Evolutionary conservation across 2,329 filamentous ascomycete species (phyloP).

Genomic region (Fusarium acutatum): DNA sequence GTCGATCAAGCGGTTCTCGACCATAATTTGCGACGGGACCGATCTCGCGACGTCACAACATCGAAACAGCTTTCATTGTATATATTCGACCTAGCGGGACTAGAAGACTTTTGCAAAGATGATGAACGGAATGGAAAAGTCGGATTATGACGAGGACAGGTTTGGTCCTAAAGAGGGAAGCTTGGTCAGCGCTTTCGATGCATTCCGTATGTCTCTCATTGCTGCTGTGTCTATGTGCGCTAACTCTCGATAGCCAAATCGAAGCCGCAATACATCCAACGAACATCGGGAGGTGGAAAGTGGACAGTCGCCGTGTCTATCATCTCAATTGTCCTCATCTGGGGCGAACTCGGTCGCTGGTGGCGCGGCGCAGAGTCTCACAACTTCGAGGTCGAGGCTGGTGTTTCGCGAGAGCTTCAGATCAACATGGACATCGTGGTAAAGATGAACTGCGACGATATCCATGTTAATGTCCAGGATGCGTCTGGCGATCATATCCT

Average conservation of each 20-base stretch:
- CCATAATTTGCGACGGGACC: constrained; percentile 24
- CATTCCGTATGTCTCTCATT: constrained; percentile 76
- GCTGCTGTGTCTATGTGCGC: not conserved
- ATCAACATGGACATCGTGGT: constrained; percentile 97
- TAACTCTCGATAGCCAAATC: constrained; percentile 77
- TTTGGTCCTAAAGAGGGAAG: constrained; percentile 75
- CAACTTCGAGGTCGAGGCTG: constrained; percentile 93
- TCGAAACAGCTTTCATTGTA: constrained; percentile 6
- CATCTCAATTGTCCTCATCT: constrained; percentile 77
- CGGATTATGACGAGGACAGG: constrained; percentile 74
- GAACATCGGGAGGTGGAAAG: constrained; percentile 86
- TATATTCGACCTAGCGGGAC: constrained; percentile 24
- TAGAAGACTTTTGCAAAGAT: constrained; percentile 14
- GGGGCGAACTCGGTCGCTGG: constrained; percentile 83
- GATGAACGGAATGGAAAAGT: constrained; percentile 84
- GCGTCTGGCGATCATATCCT: constrained; percentile 91
- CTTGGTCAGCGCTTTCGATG: constrained; percentile 90
- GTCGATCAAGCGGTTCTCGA: constrained; percentile 21
- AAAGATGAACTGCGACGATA: constrained; percentile 83
- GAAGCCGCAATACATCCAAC: constrained; percentile 89
- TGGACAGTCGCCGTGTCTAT: constrained; percentile 87
- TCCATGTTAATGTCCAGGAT: constrained; percentile 98
- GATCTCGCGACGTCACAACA: not conserved
- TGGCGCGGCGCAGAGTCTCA: constrained; percentile 85
- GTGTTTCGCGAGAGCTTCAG: constrained; percentile 85